Evolutionary conservation across 2,329 filamentous ascomycete genomes (phyloP).

Genomic region (Penicillium brevicompactum): DNA sequence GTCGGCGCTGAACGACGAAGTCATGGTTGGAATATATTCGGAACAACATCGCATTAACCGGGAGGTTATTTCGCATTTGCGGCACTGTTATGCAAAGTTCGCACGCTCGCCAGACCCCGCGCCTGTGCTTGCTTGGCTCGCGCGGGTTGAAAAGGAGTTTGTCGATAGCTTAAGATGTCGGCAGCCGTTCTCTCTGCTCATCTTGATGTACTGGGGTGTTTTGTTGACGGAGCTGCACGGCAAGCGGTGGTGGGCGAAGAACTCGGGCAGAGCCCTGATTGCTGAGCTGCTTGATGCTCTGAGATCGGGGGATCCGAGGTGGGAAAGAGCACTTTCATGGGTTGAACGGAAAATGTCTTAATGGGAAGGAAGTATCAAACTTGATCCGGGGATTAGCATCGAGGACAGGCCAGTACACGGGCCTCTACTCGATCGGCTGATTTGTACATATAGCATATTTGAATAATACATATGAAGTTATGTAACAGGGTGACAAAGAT

Average conservation of each 20-base stretch:
- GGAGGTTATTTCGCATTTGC: constrained; percentile 23
- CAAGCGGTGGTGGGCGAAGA: constrained; percentile 29
- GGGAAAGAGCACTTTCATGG: constrained; percentile 14
- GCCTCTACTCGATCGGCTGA: not conserved
- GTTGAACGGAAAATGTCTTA: constrained; percentile 9
- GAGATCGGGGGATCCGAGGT: constrained; percentile 6
- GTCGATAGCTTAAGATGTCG: constrained; percentile 18
- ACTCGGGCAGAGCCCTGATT: constrained; percentile 24
- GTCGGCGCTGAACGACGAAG: constrained; percentile 20
- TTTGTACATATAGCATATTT: not conserved
- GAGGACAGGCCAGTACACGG: not conserved
- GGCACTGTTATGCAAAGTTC: constrained; percentile 30
- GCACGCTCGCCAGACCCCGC: constrained; percentile 21
- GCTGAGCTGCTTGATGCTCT: constrained; percentile 9
- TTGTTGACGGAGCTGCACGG: constrained; percentile 24
- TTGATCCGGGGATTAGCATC: not conserved
- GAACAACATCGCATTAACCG: constrained; percentile 20
- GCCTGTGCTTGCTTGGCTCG: constrained; percentile 31
- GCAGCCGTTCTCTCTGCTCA: constrained; percentile 25
- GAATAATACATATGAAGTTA: no score
- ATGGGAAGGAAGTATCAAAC: not conserved
- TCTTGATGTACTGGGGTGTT: constrained; percentile 32
- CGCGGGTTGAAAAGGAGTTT: constrained; percentile 24
- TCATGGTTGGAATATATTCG: constrained; percentile 9
- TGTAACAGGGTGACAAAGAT: no score